Evolutionary conservation across 75 land plant species (phyloP).

Genomic region (Chamaecyparis obtusa): DNA sequence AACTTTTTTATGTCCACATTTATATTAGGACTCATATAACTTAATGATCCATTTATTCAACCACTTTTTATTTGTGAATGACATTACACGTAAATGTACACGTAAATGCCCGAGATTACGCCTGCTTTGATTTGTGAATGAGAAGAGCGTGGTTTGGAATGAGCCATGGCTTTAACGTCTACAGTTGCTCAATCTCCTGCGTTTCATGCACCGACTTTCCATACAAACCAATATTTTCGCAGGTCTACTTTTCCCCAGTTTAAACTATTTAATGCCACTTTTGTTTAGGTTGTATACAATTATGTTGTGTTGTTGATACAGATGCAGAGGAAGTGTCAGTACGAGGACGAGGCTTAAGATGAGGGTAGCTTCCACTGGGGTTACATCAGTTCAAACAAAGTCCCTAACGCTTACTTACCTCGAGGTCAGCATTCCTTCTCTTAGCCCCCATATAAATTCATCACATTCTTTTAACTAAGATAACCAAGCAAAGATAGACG

Average conservation of each 20-base stretch:
- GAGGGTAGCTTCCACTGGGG: neutral
- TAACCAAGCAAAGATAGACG: too few species aligned
- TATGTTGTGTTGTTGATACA: neutral
- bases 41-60: too few species aligned
- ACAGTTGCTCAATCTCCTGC: neutral
- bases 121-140: too few species aligned
- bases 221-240: neutral
- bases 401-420: constrained; percentile 10
- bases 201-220: neutral
- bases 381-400: neutral
- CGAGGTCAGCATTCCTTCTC: neutral
- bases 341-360: neutral
- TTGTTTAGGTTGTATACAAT: neutral
- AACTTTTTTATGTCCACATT: too few species aligned
- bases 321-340: neutral
- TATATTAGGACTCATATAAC: too few species aligned
- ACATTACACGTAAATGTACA: too few species aligned
- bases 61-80: too few species aligned
- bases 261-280: too few species aligned
- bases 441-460: neutral
- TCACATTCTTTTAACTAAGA: too few species aligned
- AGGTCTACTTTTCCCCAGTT: neutral
- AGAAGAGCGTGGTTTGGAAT: too few species aligned
- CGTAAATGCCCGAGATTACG: too few species aligned
- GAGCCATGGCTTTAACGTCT: neutral